Evolutionary conservation across 2,329 filamentous ascomycete species (phyloP).

Genomic region (Penicillium verrucosum): DNA sequence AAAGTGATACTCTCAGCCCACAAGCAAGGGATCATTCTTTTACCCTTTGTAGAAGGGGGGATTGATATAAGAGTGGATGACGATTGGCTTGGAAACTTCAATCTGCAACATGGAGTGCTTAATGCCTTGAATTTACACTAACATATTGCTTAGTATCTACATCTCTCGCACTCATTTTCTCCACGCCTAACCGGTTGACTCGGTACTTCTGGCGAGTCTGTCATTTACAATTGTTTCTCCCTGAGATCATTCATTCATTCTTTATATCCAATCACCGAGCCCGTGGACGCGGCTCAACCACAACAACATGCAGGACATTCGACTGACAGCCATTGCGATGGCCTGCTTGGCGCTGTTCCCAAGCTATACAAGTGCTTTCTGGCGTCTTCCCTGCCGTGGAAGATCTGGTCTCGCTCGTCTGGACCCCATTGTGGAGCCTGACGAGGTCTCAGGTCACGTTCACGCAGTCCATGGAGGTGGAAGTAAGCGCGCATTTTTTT

Average conservation of each 20-base stretch:
- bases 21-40: conserved; percentile 24
- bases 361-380: conserved; percentile 63
- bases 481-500: conserved; percentile 56
- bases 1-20: neutral
- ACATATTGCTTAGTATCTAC: conserved; percentile 4
- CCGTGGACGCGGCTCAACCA: conserved; percentile 13
- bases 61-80: conserved; percentile 13
- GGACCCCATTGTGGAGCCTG: conserved; percentile 70
- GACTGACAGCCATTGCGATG: conserved; percentile 20
- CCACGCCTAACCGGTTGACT: conserved; percentile 16
- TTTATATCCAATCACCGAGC: conserved; percentile 1
- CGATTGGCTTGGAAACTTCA: conserved; percentile 12
- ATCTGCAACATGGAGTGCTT: conserved; percentile 4
- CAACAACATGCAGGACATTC: conserved; percentile 21
- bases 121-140: conserved; percentile 5
- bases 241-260: conserved; percentile 12
- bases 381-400: conserved; percentile 82
- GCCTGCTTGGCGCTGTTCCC: conserved; percentile 31
- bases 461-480: conserved; percentile 74
- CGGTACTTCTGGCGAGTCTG: conserved; percentile 21
- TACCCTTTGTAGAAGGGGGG: conserved; percentile 7
- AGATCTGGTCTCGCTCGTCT: conserved; percentile 67
- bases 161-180: conserved; percentile 1
- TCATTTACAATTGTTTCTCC: conserved; percentile 6
- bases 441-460: conserved; percentile 59